Evolutionary conservation across 2,329 filamentous ascomycete genomes (phyloP).

Genomic region (Sporothrix euskadiensis): DNA sequence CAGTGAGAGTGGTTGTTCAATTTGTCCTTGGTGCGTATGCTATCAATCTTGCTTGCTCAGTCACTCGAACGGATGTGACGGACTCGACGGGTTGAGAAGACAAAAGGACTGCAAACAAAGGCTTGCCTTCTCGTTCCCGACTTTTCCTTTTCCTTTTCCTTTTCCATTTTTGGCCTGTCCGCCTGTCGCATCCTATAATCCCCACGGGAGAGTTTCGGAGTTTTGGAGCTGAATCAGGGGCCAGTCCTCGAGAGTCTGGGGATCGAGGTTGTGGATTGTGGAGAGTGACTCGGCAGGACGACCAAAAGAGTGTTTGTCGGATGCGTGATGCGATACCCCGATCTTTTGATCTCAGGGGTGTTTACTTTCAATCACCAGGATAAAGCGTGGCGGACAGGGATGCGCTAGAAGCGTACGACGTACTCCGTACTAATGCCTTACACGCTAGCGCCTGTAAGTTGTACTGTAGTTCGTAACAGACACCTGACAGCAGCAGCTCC

Average conservation of each 20-base stretch:
- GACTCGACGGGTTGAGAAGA: neutral
- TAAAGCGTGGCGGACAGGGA: neutral
- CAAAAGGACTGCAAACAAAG: neutral
- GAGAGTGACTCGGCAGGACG: slow-evolving; percentile 1
- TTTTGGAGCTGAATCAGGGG: neutral
- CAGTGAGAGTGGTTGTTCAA: neutral
- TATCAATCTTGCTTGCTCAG: neutral
- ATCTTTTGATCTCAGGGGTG: neutral
- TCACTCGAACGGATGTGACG: neutral
- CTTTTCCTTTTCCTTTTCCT: neutral
- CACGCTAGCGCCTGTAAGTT: neutral
- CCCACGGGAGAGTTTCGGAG: neutral
- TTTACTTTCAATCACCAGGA: neutral
- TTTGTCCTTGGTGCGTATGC: neutral
- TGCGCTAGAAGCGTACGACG: neutral
- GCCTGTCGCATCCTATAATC: neutral
- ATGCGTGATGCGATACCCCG: slow-evolving; percentile 9
- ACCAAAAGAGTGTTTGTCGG: neutral
- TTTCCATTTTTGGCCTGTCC: neutral
- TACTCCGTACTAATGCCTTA: neutral
- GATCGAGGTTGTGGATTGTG: neutral
- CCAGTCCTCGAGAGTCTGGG: neutral
- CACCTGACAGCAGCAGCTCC: neutral
- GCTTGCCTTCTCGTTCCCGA: neutral
- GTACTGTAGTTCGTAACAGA: neutral